Evolutionary conservation across 768 basidiomycete genomes (phyloP).

Genomic region (Russula sp.): DNA sequence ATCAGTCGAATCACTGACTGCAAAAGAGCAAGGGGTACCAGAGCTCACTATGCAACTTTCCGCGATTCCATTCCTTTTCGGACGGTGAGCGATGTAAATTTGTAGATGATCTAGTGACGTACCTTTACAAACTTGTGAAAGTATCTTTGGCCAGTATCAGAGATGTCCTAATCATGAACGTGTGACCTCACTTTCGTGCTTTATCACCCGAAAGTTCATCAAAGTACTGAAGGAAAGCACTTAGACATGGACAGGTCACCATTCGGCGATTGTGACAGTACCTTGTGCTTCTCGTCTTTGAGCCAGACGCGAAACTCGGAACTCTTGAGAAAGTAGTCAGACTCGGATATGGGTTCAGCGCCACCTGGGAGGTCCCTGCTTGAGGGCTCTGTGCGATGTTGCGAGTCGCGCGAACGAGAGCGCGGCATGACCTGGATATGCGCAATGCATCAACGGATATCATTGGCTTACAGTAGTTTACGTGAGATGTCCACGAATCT

Average conservation of each 20-base stretch:
- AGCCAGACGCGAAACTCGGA: slow-evolving; percentile 85
- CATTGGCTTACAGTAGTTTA: neutral
- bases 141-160: slow-evolving; percentile 45
- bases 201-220: slow-evolving; percentile 78
- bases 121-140: slow-evolving; percentile 92
- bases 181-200: slow-evolving; percentile 55
- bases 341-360: slow-evolving; percentile 60
- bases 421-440: slow-evolving; percentile 10
- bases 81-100: slow-evolving; percentile 7
- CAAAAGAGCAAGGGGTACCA: neutral
- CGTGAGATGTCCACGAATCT: slow-evolving; percentile 1
- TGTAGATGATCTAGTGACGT: slow-evolving; percentile 20
- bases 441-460: neutral
- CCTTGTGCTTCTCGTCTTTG: slow-evolving; percentile 61
- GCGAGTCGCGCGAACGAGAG: slow-evolving; percentile 15
- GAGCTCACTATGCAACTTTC: slow-evolving; percentile 55
- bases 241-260: neutral
- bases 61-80: slow-evolving; percentile 71
- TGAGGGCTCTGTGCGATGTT: slow-evolving; percentile 6
- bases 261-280: slow-evolving; percentile 25
- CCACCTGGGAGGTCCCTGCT: slow-evolving; percentile 41
- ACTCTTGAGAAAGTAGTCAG: slow-evolving; percentile 86
- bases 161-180: slow-evolving; percentile 25
- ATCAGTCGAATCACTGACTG: neutral
- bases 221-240: slow-evolving; percentile 53